Percentiles rank a stretch among this genome's conserved stretches.
These are phyloP conservation scores for Grifola frondosa DNA, from an alignment of 1,284 basidiomycete genomes.

Conservation along the genomic window DNA sequence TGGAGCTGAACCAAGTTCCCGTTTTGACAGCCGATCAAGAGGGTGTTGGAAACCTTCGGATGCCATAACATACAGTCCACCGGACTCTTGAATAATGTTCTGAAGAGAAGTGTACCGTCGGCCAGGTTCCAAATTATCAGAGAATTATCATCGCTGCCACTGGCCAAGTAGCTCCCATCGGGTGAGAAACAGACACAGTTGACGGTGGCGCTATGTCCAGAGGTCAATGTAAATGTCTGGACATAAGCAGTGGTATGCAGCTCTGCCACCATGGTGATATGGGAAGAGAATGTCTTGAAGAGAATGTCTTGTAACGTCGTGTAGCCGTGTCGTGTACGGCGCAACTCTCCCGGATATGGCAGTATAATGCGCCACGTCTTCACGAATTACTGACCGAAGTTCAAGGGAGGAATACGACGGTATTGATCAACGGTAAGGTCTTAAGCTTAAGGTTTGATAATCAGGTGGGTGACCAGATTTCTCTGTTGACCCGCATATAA, in stretches of 20 bases:
- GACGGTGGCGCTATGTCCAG: neutral
- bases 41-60: neutral
- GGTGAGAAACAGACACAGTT: constrained; percentile 1
- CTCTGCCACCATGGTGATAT: no score
- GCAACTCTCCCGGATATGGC: no score
- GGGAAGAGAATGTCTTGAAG: no score
- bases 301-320: no score
- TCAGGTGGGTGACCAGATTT: no score
- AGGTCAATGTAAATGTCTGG: neutral
- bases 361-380: no score
- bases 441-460: no score
- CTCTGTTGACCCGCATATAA: no score
- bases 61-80: constrained; percentile 2
- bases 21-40: neutral
- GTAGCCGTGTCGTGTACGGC: no score
- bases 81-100: neutral
- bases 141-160: neutral
- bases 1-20: neutral
- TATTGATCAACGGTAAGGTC: no score
- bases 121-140: constrained; percentile 1
- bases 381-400: no score
- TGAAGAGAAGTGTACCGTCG: neutral
- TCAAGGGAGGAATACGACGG: no score
- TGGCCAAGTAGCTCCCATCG: constrained; percentile 1
- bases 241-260: constrained; percentile 4